These are phyloP conservation scores for Pseudogymnoascus sp. DNA, from an alignment of 2,329 filamentous ascomycete species.

Conservation along the genomic window DNA sequence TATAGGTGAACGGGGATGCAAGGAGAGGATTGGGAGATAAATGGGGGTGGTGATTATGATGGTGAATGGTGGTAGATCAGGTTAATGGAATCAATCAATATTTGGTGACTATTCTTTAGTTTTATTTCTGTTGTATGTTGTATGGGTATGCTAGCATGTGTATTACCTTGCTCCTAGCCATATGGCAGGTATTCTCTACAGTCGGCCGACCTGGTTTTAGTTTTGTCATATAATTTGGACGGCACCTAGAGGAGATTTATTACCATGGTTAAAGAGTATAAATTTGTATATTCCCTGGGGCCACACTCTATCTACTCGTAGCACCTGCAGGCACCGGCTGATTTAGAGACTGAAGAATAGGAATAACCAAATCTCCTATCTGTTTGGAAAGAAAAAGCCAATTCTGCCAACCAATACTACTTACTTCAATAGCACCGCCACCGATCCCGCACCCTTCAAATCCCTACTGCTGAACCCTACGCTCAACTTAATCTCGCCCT, in stretches of 20 bases:
- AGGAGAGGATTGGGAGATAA: not conserved
- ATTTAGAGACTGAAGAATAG: no score
- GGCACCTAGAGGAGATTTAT: no score
- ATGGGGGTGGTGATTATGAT: not conserved
- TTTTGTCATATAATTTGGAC: no score
- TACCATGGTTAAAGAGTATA: no score
- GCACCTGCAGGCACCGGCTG: no score
- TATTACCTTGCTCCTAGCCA: no score
- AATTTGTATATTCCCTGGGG: no score
- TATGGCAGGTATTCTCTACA: no score
- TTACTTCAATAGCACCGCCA: slow-evolving; percentile 11
- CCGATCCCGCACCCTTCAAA: slow-evolving; percentile 19
- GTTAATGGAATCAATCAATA: slow-evolving; percentile 2
- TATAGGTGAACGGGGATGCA: not conserved
- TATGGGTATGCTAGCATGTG: not conserved
- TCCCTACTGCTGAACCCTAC: slow-evolving; percentile 22
- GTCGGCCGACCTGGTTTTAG: no score
- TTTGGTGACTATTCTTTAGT: not conserved
- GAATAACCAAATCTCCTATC: no score
- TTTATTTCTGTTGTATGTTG: not conserved
- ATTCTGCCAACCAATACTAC: not conserved
- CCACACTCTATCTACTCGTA: no score
- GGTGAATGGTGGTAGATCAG: not conserved
- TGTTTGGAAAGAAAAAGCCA: not conserved
- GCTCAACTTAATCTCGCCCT: slow-evolving; percentile 17